These are phyloP conservation scores for Termitomyces sp. DNA, from an alignment of 768 basidiomycete species.

Conservation along the genomic window DNA sequence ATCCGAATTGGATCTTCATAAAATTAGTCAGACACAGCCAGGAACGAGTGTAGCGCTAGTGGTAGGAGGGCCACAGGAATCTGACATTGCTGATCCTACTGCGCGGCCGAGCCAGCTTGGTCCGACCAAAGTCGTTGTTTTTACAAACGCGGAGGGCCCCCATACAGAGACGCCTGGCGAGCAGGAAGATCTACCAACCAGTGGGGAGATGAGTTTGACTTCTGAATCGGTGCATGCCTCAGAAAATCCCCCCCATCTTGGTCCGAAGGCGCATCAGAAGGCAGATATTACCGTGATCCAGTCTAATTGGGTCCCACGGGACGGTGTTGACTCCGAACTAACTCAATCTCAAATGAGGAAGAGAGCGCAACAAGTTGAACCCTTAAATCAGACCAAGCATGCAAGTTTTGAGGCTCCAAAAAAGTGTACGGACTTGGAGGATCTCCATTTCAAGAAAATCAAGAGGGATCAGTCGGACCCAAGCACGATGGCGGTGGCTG, in stretches of 20 bases:
- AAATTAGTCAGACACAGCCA: neutral
- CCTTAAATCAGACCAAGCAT: neutral
- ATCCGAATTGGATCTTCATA: neutral
- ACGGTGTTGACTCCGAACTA: neutral
- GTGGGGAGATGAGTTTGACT: neutral
- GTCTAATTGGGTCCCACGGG: neutral
- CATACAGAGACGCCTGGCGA: neutral
- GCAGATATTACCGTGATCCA: neutral
- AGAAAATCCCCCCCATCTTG: neutral
- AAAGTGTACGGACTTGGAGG: too few species aligned
- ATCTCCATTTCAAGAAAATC: too few species aligned
- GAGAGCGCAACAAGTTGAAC: neutral
- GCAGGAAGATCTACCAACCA: neutral
- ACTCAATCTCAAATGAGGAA: neutral
- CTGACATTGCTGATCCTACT: too few species aligned
- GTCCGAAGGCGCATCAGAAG: neutral
- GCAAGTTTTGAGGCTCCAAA: too few species aligned
- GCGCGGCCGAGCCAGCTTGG: neutral
- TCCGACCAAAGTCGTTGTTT: neutral
- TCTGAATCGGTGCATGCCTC: neutral
- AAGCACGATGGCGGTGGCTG: neutral
- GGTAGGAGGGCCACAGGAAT: neutral
- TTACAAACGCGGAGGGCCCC: neutral
- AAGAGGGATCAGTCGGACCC: neutral
- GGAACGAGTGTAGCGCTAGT: neutral